These are phyloP conservation scores for Phytopythium kandeliae DNA, from an alignment of 352 stramenopile genomes.

Conservation along the genomic window DNA sequence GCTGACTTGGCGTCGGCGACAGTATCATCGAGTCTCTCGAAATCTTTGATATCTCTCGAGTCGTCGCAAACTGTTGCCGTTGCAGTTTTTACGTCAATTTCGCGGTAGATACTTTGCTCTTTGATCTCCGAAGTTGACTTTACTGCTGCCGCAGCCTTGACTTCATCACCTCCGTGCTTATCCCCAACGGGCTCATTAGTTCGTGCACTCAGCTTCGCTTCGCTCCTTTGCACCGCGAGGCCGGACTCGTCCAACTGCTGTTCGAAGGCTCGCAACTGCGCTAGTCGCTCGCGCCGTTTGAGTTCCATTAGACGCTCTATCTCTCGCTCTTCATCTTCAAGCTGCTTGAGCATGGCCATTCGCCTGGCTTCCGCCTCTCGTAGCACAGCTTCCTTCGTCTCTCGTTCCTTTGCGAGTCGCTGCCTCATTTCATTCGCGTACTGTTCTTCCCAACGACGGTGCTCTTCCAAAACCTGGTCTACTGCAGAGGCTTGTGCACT, in stretches of 20 bases:
- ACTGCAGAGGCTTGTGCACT: conserved; percentile 5
- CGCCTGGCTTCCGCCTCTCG: conserved; percentile 47
- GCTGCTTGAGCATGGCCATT: conserved; percentile 46
- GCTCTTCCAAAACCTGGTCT: conserved; percentile 49
- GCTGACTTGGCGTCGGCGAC: not conserved
- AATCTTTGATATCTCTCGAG: too few species aligned
- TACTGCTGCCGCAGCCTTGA: not conserved
- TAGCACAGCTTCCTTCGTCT: conserved; percentile 43
- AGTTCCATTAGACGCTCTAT: conserved; percentile 57
- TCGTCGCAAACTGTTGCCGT: not conserved
- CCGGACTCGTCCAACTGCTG: conserved; percentile 15
- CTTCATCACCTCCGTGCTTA: not conserved
- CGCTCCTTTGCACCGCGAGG: not conserved
- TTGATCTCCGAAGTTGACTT: conserved; percentile 6
- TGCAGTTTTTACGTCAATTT: not conserved
- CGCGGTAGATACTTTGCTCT: not conserved
- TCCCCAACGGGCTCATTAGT: not conserved
- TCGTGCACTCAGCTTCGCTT: not conserved
- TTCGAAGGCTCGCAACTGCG: conserved; percentile 45
- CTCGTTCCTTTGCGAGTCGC: conserved; percentile 31
- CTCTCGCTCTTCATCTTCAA: conserved; percentile 72
- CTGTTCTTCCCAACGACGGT: conserved; percentile 54
- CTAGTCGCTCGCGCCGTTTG: conserved; percentile 52
- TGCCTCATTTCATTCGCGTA: conserved; percentile 49
- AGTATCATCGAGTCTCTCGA: not conserved